Base-by-base conservation (phyloP, 225 moss, liverwort and hornwort genomes). In the Marchantia paleacea region DNA sequence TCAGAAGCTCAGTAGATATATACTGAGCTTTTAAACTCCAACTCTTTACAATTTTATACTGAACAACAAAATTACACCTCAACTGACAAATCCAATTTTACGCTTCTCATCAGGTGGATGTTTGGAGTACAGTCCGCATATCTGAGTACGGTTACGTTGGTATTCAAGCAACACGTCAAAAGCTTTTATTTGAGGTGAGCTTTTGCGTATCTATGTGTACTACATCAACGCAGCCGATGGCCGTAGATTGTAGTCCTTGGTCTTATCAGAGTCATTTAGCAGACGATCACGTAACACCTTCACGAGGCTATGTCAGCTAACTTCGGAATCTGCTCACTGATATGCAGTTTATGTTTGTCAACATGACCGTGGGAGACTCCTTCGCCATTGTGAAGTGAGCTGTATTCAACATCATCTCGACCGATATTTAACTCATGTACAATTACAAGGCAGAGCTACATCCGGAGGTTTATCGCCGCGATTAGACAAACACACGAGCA, bases 81-180 rank as follows among this genome's bases (percentile, higher is more conserved):
- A 39, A 57, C 8, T 57, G 57, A 57, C 4, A 57, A 57, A 1
- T 2, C 19, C 57, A 9, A 13, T 12, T 47, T 51, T 8, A 1
- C 26, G 12, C 48, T 28, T 5, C 31, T 74, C 6, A 77, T 31
- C 87, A 87, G 87, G 70, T 76, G 3, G 75, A 29, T 52, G 64
- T 19, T 61, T 88, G 83, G 82, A 88, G 88, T 64, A 51, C 52
- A 52, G 83, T 85, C 26, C 85, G 88, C 10, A 88, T 85, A n/a
- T 69, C 80, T 15, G 83, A 75, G 9, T 88, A 55, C 50, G 88
- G 88, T 48, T 88, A 85, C 30, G 55, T 73, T 3, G 62, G 71
- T 0, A 81, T 88, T 54, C 80, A 85, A 76, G 88, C 83, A 69
- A 83, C 85, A 50, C 51, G 20, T 8, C 47, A 57, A 3, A 62